Evolutionary conservation across 2,329 filamentous ascomycete species (phyloP), one percentile per base, ranked within the genome.

Genomic region (Podosphaera aphanis): DNA sequence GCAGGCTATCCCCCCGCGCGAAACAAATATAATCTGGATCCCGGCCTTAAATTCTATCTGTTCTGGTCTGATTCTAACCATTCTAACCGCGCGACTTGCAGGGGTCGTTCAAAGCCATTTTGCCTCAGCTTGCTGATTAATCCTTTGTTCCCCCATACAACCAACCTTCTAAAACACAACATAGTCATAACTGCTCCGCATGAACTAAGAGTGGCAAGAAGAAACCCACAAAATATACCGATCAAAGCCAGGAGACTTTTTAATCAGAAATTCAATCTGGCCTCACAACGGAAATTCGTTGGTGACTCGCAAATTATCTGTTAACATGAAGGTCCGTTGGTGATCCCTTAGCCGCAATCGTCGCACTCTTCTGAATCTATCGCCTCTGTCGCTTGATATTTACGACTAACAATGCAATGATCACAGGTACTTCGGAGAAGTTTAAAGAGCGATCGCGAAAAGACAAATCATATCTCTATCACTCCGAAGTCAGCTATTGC

Each of bases 371-470:
- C 8, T 7, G 5, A 33, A 33, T 33, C 29, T 33, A 33, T 33
- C 29, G 13, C 29, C 8, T 33, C 15, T 11, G 3, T 33, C 11
- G 11, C 29, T 7, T 11, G 29, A n/a, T n/a, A 29, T 13, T 29
- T 11, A 18, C 21, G 2, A 49, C 56, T 58, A 50, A 58, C 51
- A 41, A 47, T 53, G 48, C 49, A 45, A 16, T 45, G 53, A 37
- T 42, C 53, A 47, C 57, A 73, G 70, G 69, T 68, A 55, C 69
- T 82, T 62, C 69, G 77, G 58, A 69, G 77, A 60, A 80, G 76
- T 51, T 69, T 81, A 60, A 81, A 81, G 65, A 72, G 73, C 59
- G 76, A 80, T 54, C 80, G 76, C 64, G 73, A 74, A 52, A 74
- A 71, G 60, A 63, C 66, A 46, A 70, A 72, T 53, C 74, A 77